phyloP scores from a whole-genome alignment of 2,329 filamentous ascomycete species.

The Tolypocladium tundrense region DNA sequence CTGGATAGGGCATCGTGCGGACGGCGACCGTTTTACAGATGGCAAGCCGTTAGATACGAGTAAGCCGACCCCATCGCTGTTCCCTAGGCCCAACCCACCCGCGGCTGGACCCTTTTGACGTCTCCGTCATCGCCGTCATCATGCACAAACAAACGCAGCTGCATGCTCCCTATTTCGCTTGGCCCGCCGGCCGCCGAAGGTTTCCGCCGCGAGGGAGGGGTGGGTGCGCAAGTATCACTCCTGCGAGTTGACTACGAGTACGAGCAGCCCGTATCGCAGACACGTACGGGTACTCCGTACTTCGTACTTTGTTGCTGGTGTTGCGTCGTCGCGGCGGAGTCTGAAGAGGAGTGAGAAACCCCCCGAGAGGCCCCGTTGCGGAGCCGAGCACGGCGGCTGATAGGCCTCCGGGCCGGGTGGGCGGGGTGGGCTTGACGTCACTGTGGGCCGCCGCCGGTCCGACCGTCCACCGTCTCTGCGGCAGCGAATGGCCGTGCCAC shows the following conservation, averaged over 20 bases:
- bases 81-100: not conserved
- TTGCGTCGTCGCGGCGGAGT: not conserved
- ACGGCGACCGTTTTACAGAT: not conserved
- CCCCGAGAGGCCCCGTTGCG: slow-evolving; percentile 6
- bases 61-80: not conserved
- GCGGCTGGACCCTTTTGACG: not conserved
- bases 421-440: slow-evolving; percentile 18
- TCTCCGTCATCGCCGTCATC: not conserved
- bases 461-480: slow-evolving; percentile 1
- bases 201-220: not conserved
- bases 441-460: slow-evolving; percentile 5
- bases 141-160: not conserved
- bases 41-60: not conserved
- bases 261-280: not conserved
- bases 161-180: not conserved
- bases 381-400: slow-evolving; percentile 16
- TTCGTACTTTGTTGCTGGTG: not conserved
- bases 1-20: no score
- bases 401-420: slow-evolving; percentile 14
- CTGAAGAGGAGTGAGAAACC: not conserved
- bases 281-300: not conserved
- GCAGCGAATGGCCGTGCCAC: not conserved
- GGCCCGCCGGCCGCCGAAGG: not conserved
- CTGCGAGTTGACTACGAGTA: not conserved
- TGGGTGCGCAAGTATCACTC: not conserved